Percentiles rank a stretch among this genome's conserved stretches.
Conservation (phyloP, 1,284 basidiomycete species). For the Rugosomyces carneus region DNA sequence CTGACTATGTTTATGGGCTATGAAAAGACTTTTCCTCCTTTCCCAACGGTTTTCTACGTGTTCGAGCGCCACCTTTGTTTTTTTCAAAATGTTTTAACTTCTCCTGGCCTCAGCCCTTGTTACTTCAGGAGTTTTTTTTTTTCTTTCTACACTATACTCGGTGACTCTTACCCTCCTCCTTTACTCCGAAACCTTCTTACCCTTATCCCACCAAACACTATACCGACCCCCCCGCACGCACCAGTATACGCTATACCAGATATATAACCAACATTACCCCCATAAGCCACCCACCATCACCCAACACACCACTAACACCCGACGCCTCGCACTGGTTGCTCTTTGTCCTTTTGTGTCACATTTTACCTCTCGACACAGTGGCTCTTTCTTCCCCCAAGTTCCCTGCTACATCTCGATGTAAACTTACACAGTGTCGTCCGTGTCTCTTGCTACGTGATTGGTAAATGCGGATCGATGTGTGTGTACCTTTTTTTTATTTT, state of each 20-base stretch:
- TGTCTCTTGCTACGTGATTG: too few relatives aligned
- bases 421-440: too few relatives aligned
- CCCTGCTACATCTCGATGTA: too few relatives aligned
- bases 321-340: background rate
- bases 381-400: too few relatives aligned
- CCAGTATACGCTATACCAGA: slow-evolving; percentile 15
- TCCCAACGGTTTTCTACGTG: background rate
- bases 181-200: background rate
- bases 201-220: background rate
- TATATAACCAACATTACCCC: slow-evolving; percentile 8
- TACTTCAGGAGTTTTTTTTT: slow-evolving; percentile 4
- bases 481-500: too few relatives aligned
- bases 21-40: background rate
- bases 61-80: background rate
- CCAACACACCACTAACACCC: background rate
- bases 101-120: background rate
- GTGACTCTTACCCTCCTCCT: background rate
- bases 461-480: too few relatives aligned
- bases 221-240: slow-evolving; percentile 1
- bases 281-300: slow-evolving; percentile 4
- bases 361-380: too few relatives aligned
- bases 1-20: slow-evolving; percentile 6
- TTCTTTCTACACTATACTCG: slow-evolving; percentile 5
- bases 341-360: too few relatives aligned
- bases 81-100: background rate